phyloP scores from a whole-genome alignment of 2,329 filamentous ascomycete genomes.

The Fusarium fujikuroi region DNA sequence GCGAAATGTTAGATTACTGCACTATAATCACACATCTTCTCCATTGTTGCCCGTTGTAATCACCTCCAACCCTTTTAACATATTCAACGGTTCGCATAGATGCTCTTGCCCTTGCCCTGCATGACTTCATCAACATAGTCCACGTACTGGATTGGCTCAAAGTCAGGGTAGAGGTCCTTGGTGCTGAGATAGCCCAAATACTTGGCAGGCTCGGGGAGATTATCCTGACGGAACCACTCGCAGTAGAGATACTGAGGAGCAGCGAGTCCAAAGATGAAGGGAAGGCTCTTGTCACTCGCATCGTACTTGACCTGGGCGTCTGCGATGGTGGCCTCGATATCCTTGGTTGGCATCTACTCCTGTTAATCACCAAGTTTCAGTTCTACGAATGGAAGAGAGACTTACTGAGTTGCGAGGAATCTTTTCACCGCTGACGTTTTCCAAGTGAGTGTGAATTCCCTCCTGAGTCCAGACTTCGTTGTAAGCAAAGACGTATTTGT shows the following conservation, averaged over 20 bases:
- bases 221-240: slow-evolving; percentile 33
- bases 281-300: slow-evolving; percentile 1
- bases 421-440: slow-evolving; percentile 60
- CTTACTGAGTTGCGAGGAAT: slow-evolving; percentile 43
- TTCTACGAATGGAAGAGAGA: background rate
- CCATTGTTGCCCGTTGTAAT: background rate
- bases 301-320: slow-evolving; percentile 5
- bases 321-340: slow-evolving; percentile 10
- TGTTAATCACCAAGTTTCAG: background rate
- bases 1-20: background rate
- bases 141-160: slow-evolving; percentile 18
- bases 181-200: slow-evolving; percentile 25
- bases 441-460: slow-evolving; percentile 58
- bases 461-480: slow-evolving; percentile 58
- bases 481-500: slow-evolving; percentile 62
- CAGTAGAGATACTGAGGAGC: slow-evolving; percentile 25
- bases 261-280: background rate
- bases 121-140: slow-evolving; percentile 28
- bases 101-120: slow-evolving; percentile 7
- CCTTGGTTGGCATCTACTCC: slow-evolving; percentile 9
- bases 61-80: background rate
- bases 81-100: slow-evolving; percentile 12
- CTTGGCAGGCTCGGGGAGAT: slow-evolving; percentile 22
- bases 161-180: slow-evolving; percentile 33
- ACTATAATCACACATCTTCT: background rate